These are phyloP conservation scores for Pichia sp. DNA, from an alignment of 1,139 yeast species.

Conservation along the genomic window DNA sequence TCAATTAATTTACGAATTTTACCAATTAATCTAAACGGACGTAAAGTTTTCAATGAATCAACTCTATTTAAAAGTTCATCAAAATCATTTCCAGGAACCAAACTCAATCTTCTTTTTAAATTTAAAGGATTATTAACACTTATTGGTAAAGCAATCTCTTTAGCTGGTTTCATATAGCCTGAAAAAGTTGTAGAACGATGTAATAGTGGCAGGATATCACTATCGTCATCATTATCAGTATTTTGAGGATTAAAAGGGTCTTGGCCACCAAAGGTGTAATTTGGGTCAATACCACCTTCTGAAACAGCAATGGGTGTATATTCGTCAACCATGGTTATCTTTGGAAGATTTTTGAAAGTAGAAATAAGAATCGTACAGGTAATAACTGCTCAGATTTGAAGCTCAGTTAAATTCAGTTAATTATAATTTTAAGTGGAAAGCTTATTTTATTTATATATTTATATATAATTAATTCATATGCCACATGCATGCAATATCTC, in stretches of 20 bases:
- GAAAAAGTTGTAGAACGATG: constrained; percentile 34
- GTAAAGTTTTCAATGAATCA: constrained; percentile 35
- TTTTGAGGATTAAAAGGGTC: too few relatives aligned
- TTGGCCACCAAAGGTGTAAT: background rate
- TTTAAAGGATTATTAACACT: constrained; percentile 20
- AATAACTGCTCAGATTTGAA: too few relatives aligned
- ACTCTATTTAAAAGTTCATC: constrained; percentile 20
- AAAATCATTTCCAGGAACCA: constrained; percentile 15
- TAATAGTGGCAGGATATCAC: constrained; percentile 3
- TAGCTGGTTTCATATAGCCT: background rate
- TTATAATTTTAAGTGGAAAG: too few relatives aligned
- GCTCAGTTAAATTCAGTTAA: too few relatives aligned
- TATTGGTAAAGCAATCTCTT: constrained; percentile 8
- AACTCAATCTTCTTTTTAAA: constrained; percentile 21
- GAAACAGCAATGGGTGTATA: background rate
- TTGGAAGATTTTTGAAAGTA: too few relatives aligned
- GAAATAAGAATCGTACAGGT: too few relatives aligned
- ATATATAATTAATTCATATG: too few relatives aligned
- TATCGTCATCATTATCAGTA: background rate
- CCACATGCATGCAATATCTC: too few relatives aligned
- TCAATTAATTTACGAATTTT: constrained; percentile 31
- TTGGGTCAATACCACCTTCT: too few relatives aligned
- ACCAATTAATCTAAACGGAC: constrained; percentile 58
- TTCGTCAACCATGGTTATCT: background rate
- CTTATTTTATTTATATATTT: too few relatives aligned